These are phyloP conservation scores for Phytopythium litorale DNA, from an alignment of 352 stramenopile species.

Conservation along the genomic window DNA sequence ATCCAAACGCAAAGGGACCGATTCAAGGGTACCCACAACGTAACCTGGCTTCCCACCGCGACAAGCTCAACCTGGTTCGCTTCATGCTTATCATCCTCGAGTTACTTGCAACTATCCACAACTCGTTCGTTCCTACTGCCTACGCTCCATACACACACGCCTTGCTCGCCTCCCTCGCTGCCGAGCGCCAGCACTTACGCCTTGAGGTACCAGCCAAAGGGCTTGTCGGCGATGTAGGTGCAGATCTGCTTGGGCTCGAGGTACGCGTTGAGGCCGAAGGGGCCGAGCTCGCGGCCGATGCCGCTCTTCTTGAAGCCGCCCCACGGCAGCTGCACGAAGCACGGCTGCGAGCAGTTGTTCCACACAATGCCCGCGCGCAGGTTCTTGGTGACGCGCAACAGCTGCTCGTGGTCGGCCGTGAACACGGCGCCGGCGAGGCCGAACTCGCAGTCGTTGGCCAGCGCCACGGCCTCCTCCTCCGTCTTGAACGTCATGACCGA, in stretches of 20 bases:
- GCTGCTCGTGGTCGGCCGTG: constrained; percentile 41
- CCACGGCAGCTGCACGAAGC: constrained; percentile 66
- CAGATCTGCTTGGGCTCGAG: constrained; percentile 72
- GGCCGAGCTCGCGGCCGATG: constrained; percentile 63
- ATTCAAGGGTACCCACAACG: no score
- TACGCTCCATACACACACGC: background rate
- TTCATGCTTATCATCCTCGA: background rate
- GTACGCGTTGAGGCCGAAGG: constrained; percentile 58
- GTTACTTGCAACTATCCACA: background rate
- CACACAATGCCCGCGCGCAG: constrained; percentile 58
- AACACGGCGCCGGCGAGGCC: constrained; percentile 75
- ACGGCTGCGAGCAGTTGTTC: constrained; percentile 67
- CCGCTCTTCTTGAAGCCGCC: constrained; percentile 85
- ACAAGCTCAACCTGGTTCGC: background rate
- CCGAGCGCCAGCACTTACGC: background rate
- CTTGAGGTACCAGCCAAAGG: constrained; percentile 57
- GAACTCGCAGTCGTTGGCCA: constrained; percentile 76
- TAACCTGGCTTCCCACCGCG: no score
- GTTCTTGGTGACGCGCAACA: constrained; percentile 52
- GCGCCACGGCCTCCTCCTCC: constrained; percentile 71
- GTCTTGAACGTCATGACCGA: constrained; percentile 84
- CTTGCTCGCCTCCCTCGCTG: background rate
- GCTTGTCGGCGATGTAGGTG: constrained; percentile 64
- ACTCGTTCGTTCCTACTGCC: background rate
- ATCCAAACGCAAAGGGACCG: no score